Evolutionary conservation across 2,329 filamentous ascomycete genomes (phyloP).

Genomic region (Fusarium agapanthi): DNA sequence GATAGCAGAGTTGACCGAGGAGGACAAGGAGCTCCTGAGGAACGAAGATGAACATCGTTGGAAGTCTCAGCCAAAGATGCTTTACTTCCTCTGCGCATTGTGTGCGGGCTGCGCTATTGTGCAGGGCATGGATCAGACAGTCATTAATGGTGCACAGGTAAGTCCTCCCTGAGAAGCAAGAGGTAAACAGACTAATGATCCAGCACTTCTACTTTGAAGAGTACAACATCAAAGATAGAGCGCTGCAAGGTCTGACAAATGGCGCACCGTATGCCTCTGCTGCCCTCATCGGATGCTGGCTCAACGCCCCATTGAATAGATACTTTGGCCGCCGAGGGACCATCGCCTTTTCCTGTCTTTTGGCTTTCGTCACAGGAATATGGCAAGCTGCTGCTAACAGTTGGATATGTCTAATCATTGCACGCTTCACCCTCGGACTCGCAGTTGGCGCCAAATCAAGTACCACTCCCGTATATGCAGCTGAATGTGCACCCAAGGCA

Average conservation of each 20-base stretch:
- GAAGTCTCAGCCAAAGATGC: constrained; percentile 54
- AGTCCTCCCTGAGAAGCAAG: not conserved
- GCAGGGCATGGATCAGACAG: constrained; percentile 71
- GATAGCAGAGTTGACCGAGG: constrained; percentile 41
- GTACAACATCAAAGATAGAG: constrained; percentile 46
- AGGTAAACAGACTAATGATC: not conserved
- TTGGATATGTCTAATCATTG: constrained; percentile 69
- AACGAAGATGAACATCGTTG: constrained; percentile 66
- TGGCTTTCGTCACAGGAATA: constrained; percentile 57
- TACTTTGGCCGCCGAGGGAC: constrained; percentile 69
- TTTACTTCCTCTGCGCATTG: constrained; percentile 45
- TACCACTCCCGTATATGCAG: constrained; percentile 57
- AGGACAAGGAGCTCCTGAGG: constrained; percentile 44
- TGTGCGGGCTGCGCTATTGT: constrained; percentile 57
- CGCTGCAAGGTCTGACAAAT: constrained; percentile 62
- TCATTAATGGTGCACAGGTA: constrained; percentile 62
- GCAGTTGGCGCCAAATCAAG: constrained; percentile 71
- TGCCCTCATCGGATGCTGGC: constrained; percentile 53
- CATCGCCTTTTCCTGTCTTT: constrained; percentile 68
- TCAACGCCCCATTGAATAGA: constrained; percentile 59
- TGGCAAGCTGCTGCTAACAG: constrained; percentile 54
- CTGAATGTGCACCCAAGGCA: constrained; percentile 61
- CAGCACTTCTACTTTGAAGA: constrained; percentile 48
- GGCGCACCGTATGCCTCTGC: constrained; percentile 62
- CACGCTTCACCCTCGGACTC: constrained; percentile 72